Evolutionary conservation across 2,329 filamentous ascomycete species (phyloP), one percentile per base, ranked within the genome.

Genomic region (Diaporthe helianthi): DNA sequence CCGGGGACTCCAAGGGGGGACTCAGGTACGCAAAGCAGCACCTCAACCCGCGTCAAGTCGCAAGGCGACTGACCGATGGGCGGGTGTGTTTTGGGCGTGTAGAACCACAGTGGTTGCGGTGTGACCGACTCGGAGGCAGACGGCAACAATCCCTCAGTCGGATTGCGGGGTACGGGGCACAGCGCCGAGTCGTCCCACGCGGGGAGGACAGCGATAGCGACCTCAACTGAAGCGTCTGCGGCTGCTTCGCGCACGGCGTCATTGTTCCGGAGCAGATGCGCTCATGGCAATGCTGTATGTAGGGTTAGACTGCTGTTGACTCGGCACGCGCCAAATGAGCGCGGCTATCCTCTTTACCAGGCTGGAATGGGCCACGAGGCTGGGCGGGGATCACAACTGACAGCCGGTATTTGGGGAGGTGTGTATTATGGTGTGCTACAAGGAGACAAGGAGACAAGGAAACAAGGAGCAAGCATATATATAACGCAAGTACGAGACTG

Each of bases 211-310:
- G 51, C 67, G 69, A 69, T 60, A 69, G 61, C 66, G 67, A 71
- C 69, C 66, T 66, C 69, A 68, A 71, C 66, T 65, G 66, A 69
- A 69, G 66, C 68, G 69, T 64, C 65, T 69, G 66, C 69, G 67
- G 64, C 67, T 60, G 67, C 67, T 41, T 55, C 55, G 67, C 67
- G 49, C 67, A 69, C 69, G 63, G 63, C 69, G 54, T 71, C 69
- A 71, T 71, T 44, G 69, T 71, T 67, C 38, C 69, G 69, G 61
- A 64, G 51, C 67, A 31, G 61, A 46, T 41, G 69, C 64, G 69
- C 61, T 63, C 69, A 71, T 71, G 69, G 67, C 67, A 65, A 58
- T 47, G 46, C 67, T 69, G 67, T 58, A 49, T 15, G 22, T 65
- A 22, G n/a, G 36, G 22, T 22, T 29, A 31, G 36, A 41, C 6